These are phyloP conservation scores for Cadophora luteo-olivacea DNA, from an alignment of 2,329 filamentous ascomycete genomes.

Conservation along the genomic window DNA sequence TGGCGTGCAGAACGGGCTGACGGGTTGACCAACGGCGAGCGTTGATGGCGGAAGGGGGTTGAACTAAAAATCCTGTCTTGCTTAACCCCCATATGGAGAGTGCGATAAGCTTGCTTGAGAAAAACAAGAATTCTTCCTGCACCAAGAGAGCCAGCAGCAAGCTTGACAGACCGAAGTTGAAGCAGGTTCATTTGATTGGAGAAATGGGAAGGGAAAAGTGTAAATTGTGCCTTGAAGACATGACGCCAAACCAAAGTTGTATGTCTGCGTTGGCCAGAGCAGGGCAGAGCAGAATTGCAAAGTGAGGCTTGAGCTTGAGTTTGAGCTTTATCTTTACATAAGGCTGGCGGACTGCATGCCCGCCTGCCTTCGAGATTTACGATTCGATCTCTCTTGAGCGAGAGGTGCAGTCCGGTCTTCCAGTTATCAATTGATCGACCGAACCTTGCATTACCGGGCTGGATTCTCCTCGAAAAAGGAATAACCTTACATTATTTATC, in stretches of 20 bases:
- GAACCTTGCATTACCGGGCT: neutral
- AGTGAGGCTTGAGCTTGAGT: neutral
- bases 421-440: neutral
- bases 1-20: neutral
- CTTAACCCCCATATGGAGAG: neutral
- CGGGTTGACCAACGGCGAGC: neutral
- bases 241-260: neutral
- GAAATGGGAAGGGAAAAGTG: neutral
- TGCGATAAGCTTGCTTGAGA: neutral
- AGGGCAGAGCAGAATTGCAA: neutral
- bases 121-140: neutral
- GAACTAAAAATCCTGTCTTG: neutral
- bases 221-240: neutral
- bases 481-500: neutral
- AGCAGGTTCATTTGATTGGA: neutral
- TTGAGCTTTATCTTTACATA: neutral
- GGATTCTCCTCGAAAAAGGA: neutral
- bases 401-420: neutral
- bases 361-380: neutral
- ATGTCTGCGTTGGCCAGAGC: neutral
- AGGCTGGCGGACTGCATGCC: neutral
- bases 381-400: neutral
- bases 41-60: neutral
- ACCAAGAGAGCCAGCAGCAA: neutral
- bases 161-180: neutral